These are phyloP conservation scores for Spinellus fusiger DNA, from an alignment of 192 early-diverging fungal genomes.

Conservation along the genomic window DNA sequence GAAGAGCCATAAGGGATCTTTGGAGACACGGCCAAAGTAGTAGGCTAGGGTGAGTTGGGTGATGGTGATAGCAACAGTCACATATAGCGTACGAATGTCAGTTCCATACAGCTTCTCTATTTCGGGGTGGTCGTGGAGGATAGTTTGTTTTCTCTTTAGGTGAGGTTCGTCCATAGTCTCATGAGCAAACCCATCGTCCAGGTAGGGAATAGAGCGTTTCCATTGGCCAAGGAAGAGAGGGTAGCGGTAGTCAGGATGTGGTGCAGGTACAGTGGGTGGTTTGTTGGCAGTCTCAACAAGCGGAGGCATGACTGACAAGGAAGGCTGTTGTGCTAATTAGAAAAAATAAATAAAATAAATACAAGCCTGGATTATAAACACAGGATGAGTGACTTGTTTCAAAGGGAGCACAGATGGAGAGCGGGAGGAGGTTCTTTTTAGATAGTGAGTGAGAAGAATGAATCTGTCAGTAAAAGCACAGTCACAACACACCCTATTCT, in stretches of 20 bases:
- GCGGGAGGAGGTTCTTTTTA: too few species aligned
- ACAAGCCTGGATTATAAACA: too few species aligned
- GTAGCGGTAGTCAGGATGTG: conserved; percentile 58
- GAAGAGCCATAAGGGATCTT: conserved; percentile 57
- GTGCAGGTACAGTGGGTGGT: not conserved
- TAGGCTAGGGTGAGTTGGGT: conserved; percentile 78
- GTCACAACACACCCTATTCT: too few species aligned
- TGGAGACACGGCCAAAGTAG: conserved; percentile 60
- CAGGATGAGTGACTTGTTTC: too few species aligned
- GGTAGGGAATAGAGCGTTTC: conserved; percentile 70
- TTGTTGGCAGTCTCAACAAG: conserved; percentile 15
- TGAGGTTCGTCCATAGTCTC: conserved; percentile 95
- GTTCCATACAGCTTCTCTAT: conserved; percentile 81
- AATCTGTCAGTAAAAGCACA: too few species aligned
- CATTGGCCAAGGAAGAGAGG: conserved; percentile 79
- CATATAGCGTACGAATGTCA: conserved; percentile 72
- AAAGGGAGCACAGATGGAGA: too few species aligned
- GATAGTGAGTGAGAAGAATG: too few species aligned
- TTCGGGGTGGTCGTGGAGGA: conserved; percentile 83
- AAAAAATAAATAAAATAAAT: too few species aligned
- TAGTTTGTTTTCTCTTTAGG: conserved; percentile 82
- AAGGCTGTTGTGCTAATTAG: too few species aligned
- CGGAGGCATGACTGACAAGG: too few species aligned
- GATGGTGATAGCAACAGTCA: conserved; percentile 56
- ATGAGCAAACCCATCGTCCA: conserved; percentile 68